Percentiles rank a stretch among this genome's conserved stretches.
Conservation (phyloP, 176 grass and related monocot species). For the Pontederia crassipes region DNA sequence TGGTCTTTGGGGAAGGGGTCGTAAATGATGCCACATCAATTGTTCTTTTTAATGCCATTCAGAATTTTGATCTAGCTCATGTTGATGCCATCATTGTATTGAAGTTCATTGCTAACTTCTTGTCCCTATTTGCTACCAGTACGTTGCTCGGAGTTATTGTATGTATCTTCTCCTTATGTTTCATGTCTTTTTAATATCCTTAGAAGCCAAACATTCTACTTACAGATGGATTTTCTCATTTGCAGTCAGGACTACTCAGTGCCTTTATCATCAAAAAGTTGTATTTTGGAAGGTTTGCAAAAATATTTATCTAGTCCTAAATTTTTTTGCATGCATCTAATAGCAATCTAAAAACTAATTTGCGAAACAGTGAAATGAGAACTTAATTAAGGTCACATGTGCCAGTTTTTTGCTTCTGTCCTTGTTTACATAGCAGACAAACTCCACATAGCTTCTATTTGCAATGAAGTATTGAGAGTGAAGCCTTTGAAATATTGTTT, state of each 20-base stretch:
- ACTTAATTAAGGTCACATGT: no score
- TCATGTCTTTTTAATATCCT: constrained; percentile 2
- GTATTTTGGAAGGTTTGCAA: constrained; percentile 80
- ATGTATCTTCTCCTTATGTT: constrained; percentile 27
- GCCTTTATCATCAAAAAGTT: constrained; percentile 86
- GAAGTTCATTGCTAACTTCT: constrained; percentile 50
- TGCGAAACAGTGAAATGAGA: no score
- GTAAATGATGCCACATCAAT: constrained; percentile 96
- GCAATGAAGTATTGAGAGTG: no score
- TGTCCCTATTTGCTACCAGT: constrained; percentile 60
- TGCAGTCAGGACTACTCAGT: constrained; percentile 81
- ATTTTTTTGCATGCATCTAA: background rate
- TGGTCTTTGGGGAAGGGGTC: constrained; percentile 96
- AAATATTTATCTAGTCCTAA: background rate
- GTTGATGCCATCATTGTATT: constrained; percentile 33
- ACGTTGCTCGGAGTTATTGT: constrained; percentile 82
- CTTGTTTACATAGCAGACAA: no score
- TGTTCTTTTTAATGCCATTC: constrained; percentile 88
- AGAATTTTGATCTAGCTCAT: constrained; percentile 50
- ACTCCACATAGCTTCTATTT: no score
- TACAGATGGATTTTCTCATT: background rate
- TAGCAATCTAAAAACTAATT: constrained; percentile 5
- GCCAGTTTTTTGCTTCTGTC: no score
- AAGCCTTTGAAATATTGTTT: no score
- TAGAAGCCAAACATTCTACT: background rate